Base-by-base conservation (phyloP, 2,329 filamentous ascomycete genomes). In the Arthrobotrys conoides region DNA sequence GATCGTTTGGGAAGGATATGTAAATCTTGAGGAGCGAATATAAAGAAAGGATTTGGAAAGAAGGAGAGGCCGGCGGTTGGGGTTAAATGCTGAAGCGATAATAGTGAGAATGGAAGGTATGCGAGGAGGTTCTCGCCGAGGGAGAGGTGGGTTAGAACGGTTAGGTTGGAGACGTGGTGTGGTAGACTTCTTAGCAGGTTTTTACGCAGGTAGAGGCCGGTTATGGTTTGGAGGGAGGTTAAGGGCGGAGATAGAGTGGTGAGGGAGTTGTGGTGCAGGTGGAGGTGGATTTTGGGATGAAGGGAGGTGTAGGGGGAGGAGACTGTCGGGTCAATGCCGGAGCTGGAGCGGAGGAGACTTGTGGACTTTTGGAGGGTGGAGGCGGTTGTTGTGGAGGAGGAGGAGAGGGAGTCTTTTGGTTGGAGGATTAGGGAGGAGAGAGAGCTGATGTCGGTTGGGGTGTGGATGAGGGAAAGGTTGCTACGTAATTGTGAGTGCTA, bases 31-130 rank as follows among this genome's bases (percentile, higher is more conserved):
- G 10, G n/a, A 24, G 38, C 20, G 20, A 57, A 72, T 46, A 48
- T 57, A 36, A 73, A 68, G 8, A 67, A 53, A 8, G 70, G 70
- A 9, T 73, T 73, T 2, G 70, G 70, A n/a, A 63, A 73, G 36
- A 63, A n/a, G 0, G 30, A n/a, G 0, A 73, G 22, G 0, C 69
- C 59, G 2, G 20, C 41, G 30, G 20, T 16, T 18, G 41, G 27
- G 14, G n/a, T 38, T 16, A 73, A 14, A 5, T 73, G 44, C n/a
- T 46, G 5, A 16, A 76, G 33, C 0, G 55, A 30, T 20, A 76
- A 38, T 20, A 76, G 44, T 1, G 64, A 68, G 49, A 57, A 76
- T 1, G 64, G 71, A 30, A 76, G 55, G 38, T 76, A 69, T 22
- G 71, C 64, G 9, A 69, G 46, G 4, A 36, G 22, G 48, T 76